Base-by-base conservation (phyloP, 225 moss, liverwort and hornwort genomes). In the Pseudoscleropodium purum region DNA sequence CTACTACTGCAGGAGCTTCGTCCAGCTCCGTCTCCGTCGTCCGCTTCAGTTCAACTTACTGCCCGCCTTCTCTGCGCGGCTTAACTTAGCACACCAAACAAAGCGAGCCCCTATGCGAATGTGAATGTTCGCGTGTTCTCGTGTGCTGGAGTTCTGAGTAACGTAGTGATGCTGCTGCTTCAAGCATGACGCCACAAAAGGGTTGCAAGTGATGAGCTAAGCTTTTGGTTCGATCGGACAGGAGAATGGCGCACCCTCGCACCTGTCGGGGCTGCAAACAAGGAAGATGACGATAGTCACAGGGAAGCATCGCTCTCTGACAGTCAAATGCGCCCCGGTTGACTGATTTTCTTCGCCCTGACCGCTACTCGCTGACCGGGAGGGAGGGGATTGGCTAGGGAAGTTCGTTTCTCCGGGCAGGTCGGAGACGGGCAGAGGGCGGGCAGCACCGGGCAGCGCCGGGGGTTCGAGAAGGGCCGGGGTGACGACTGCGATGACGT, bases 221-320 rank as follows among this genome's bases (percentile, higher is more conserved):
- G 77, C 78, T 39, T 43, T 74, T 24, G 8, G 37, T 65, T 76
- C 81, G 70, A 86, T 84, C 92, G 88, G 83, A 88, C 91, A 85
- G 31, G 21, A 31, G n/a, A 85, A 72, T 51, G 73, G 91, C 45
- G 84, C 89, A 62, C 72, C 86, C 17, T 61, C 19, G 79, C 81
- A 24, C 15, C 43, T 90, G 86, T 89, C 90, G 89, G 85, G 43
- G 70, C 64, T 64, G 79, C 78, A 82, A 88, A 73, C 62, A 23
- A 57, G 57, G 73, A 49, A 84, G 72, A 79, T 92, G 93, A 92
- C 87, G 92, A 92, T 90, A 87, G 90, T 89, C 90, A 13, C 91
- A 37, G 49, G 82, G 93, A 93, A 92, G 93, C 90, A 93, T 93
- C 92, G 86, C 84, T 0, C 60, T 87, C 92, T 61, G 75, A 68